phyloP scores from a whole-genome alignment of 495 filamentous ascomycete species.

The Alectoria sarmentosa region DNA sequence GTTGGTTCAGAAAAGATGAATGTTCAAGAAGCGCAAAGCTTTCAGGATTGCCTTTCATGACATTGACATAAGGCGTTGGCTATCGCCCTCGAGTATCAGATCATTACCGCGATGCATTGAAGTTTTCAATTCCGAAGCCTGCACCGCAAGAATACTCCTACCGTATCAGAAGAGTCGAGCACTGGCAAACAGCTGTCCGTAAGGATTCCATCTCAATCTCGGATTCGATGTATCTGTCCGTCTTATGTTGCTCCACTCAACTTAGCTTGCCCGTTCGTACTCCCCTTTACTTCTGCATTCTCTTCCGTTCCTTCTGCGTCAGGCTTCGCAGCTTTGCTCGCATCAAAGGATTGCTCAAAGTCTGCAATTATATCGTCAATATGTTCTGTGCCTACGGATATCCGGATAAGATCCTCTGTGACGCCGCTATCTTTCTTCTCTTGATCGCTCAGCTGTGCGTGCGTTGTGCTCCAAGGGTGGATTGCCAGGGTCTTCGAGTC shows the following conservation, averaged over 20 bases:
- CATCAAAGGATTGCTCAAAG: slow-evolving; percentile 85
- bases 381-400: slow-evolving; percentile 95
- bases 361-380: slow-evolving; percentile 98
- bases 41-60: too few species aligned
- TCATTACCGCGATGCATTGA: too few species aligned
- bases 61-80: too few species aligned
- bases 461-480: slow-evolving; percentile 93
- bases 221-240: too few species aligned
- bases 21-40: too few species aligned
- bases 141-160: too few species aligned
- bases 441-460: slow-evolving; percentile 83
- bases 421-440: slow-evolving; percentile 79
- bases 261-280: slow-evolving; percentile 28
- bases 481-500: slow-evolving; percentile 86
- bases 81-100: too few species aligned
- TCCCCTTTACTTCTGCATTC: slow-evolving; percentile 32
- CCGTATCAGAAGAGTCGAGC: too few species aligned
- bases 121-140: too few species aligned
- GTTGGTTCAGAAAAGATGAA: too few species aligned
- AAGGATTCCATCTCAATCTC: too few species aligned
- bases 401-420: slow-evolving; percentile 88
- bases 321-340: slow-evolving; percentile 36
- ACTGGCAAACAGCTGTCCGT: too few species aligned
- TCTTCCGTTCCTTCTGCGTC: slow-evolving; percentile 27
- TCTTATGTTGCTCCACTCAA: slow-evolving; percentile 26